Conservation (phyloP, 768 basidiomycete genomes). For the Pisolithus sp. region DNA sequence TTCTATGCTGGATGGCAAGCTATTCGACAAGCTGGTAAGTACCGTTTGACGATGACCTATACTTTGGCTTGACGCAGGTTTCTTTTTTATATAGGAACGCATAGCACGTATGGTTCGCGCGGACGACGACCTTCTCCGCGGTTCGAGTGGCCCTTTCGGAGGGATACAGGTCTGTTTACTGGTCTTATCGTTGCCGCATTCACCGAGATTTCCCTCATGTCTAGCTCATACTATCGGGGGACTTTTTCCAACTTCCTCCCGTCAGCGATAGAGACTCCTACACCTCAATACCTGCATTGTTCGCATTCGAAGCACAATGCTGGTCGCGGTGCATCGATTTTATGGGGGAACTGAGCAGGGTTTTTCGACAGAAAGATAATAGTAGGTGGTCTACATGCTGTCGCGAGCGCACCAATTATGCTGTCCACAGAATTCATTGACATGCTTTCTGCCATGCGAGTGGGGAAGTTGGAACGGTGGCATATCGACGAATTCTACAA, state of each 20-base stretch:
- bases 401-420: not conserved
- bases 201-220: slow-evolving; percentile 1
- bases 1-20: slow-evolving; percentile 66
- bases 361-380: slow-evolving; percentile 68
- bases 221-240: slow-evolving; percentile 67
- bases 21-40: slow-evolving; percentile 66
- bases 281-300: slow-evolving; percentile 45
- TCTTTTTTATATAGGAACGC: slow-evolving; percentile 16
- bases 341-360: slow-evolving; percentile 47
- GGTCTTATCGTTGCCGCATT: not conserved
- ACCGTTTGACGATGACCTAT: slow-evolving; percentile 25
- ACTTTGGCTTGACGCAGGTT: not conserved
- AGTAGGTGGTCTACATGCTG: slow-evolving; percentile 20
- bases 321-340: slow-evolving; percentile 52
- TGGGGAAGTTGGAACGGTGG: slow-evolving; percentile 57
- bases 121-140: slow-evolving; percentile 5
- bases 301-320: slow-evolving; percentile 58
- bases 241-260: slow-evolving; percentile 79
- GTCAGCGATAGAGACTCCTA: slow-evolving; percentile 48
- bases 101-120: slow-evolving; percentile 41
- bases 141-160: slow-evolving; percentile 43
- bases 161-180: slow-evolving; percentile 49
- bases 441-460: slow-evolving; percentile 98
- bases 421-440: slow-evolving; percentile 67
- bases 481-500: slow-evolving; percentile 66